Evolutionary conservation across 345 rosid genomes (phyloP).

Genomic region (Sisymbrium altissimum): DNA sequence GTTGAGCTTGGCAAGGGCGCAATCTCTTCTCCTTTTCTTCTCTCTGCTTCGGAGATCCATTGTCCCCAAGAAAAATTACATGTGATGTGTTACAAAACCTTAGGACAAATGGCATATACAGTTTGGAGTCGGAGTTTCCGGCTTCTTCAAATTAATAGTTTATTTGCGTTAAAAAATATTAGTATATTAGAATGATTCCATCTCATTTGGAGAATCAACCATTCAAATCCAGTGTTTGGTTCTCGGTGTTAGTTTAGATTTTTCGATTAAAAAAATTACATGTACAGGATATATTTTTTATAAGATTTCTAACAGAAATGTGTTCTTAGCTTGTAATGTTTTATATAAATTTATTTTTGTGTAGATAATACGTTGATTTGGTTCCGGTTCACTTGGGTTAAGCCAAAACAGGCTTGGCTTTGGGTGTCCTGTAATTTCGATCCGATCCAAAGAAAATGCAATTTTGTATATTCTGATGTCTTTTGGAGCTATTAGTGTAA

Average conservation of each 20-base stretch:
- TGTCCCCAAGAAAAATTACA: slow-evolving; percentile 12
- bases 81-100: slow-evolving; percentile 21
- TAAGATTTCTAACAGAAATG: not conserved
- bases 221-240: not conserved
- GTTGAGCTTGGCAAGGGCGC: not conserved
- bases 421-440: too few species aligned
- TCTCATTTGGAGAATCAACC: not conserved
- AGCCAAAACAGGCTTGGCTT: too few species aligned
- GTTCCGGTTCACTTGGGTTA: not conserved
- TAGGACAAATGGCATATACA: slow-evolving; percentile 4
- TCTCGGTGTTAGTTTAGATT: not conserved
- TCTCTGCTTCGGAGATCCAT: slow-evolving; percentile 5
- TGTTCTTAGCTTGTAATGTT: not conserved
- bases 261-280: not conserved
- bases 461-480: not conserved
- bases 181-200: not conserved
- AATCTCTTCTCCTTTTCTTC: not conserved
- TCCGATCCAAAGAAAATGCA: not conserved
- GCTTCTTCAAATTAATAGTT: not conserved
- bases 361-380: not conserved
- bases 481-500: not conserved
- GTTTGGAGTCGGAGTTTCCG: not conserved
- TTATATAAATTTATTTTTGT: too few species aligned
- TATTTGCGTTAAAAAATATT: not conserved
- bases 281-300: too few species aligned